Base-by-base conservation (phyloP, 116 monocot species). In the Papilionanthe hybrid region DNA sequence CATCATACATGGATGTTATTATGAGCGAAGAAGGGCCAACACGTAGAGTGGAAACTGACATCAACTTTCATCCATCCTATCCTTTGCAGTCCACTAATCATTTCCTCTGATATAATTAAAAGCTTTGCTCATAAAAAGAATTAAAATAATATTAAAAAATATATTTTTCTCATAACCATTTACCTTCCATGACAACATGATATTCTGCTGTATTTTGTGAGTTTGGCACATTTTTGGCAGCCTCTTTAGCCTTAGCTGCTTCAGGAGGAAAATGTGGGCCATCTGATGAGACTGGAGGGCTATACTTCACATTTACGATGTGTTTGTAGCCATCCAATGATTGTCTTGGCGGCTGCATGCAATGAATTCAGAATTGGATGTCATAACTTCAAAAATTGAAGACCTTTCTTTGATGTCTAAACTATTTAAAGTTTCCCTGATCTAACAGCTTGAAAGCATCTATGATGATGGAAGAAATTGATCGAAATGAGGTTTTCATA, bases 11-110 rank as follows among this genome's bases (percentile, higher is more conserved):
- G 91, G 28, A 99, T 94, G 75, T 89, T 93, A 43, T 94, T 93
- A 57, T 99, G 98, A 81, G 98, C 94, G 68, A 90, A 91, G 84
- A 94, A 99, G 19, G 98, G 94, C 95, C 93, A 99, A n/a, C 81
- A 79, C 45, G 94, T 80, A 6, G 93, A 85, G 75, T 94, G 98
- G 74, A 99, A 98, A 76, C 89, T 99, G 77, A 99, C 93, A 72
- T 99, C 98, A 49, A 99, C 94, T 79, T 99, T 99, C 86, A 86
- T 93, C 94, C 98, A 99, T 80, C 94, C 93, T 44, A 98, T 41
- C 67, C 91, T 90, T 79, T 99, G 98, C 45, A 99, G 79, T 0
- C 98, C 93, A 17, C 42, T 85, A 66, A 94, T 94, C 94, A 94
- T 94, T 82, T 96, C 96, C 90, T 96, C 93, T 93, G 89, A 29